Evolutionary conservation across 2,329 filamentous ascomycete genomes (phyloP), one percentile per base, ranked within the genome.

Genomic region (Simplicillium aogashimaense): DNA sequence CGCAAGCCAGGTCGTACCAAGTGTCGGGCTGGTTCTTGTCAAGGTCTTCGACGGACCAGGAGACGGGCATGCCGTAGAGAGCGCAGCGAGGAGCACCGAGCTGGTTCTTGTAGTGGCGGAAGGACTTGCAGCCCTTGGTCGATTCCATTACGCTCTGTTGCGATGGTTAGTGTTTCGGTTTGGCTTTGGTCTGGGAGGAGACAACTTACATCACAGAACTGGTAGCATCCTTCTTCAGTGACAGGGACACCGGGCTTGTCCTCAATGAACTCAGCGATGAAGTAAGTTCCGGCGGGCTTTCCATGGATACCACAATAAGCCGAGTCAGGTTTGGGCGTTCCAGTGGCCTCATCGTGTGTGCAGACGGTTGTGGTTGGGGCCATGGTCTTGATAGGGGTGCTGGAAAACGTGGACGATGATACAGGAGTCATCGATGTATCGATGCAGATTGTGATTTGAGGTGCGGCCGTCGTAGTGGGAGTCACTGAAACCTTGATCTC

Each of bases 221-320:
- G 54, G 50, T 56, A 67, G 52, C 65, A 67, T 2, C 61, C 63
- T 42, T 60, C 50, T 7, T 64, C 50, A 3, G 59, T 63, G 17
- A 68, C 57, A 2, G 52, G 48, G 29, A 59, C 55, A 11, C 47
- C 51, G 2, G 43, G 43, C 7, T 46, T 51, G 41, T 66, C 55
- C 47, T 65, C 53, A 35, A 56, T 53, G 43, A 59, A 67, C 45
- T 59, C 56, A 10, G 57, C 61, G 3, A 67, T 46, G 43, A 66
- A 63, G 44, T 55, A 64, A 41, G 53, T 52, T 8, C 59, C 60
- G 2, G 53, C 49, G 1, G 59, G 51, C 41, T 50, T 37, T 15
- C 63, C 64, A 17, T 59, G 57, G 8, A 67, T 53, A 35, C 62
- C 64, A 44, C 64, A 68, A 47, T 66, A 61, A 2, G 51, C 41